A percentile compares a stretch with the other conserved stretches of the same genome.
phyloP scores from a whole-genome alignment of 306 rosid genomes.

The Benincasa hispida region DNA sequence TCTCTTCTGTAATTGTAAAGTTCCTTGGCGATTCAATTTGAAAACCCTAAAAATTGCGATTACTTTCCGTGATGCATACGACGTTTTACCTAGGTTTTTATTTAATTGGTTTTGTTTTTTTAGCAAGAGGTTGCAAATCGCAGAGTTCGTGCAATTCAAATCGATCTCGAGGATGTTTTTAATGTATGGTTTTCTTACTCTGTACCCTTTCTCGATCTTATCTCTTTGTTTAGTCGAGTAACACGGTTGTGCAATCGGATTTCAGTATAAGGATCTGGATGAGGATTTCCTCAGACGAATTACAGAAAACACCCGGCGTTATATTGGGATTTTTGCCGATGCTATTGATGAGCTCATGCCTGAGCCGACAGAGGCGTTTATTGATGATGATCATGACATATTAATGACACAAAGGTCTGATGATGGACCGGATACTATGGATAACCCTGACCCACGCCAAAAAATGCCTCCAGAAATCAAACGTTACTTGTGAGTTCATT shows the following conservation, averaged over 20 bases:
- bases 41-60: background rate
- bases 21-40: background rate
- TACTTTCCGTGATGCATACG: too few relatives aligned
- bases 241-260: background rate
- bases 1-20: background rate
- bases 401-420: conserved; percentile 92
- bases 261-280: conserved; percentile 64
- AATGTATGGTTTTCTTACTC: conserved; percentile 24
- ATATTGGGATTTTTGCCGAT: conserved; percentile 62
- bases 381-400: conserved; percentile 90
- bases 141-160: conserved; percentile 52
- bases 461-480: conserved; percentile 91
- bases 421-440: conserved; percentile 58
- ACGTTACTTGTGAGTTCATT: conserved; percentile 64
- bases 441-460: conserved; percentile 70
- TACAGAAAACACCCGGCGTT: conserved; percentile 73
- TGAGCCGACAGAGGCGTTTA: conserved; percentile 65
- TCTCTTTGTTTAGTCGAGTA: background rate
- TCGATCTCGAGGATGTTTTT: conserved; percentile 69
- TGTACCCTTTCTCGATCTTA: background rate
- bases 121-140: conserved; percentile 92
- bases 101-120: conserved; percentile 16
- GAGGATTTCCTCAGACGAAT: conserved; percentile 78
- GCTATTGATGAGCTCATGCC: conserved; percentile 88
- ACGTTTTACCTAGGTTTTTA: background rate